Evolutionary conservation across 2,329 filamentous ascomycete genomes (phyloP).

Genomic region (Epichloe gansuensis): DNA sequence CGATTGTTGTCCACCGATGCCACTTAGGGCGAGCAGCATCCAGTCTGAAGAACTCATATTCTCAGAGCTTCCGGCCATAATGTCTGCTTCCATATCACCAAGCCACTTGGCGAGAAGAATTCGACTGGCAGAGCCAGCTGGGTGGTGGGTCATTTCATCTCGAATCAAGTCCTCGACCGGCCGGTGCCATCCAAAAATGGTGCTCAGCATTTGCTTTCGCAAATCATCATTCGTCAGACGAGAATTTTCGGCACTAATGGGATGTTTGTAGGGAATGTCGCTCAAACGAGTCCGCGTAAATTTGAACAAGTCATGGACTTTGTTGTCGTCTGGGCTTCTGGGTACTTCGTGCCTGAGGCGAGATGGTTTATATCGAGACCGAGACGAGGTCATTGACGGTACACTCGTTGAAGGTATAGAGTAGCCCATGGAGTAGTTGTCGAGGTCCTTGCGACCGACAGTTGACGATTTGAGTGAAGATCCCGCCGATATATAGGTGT

Average conservation of each 20-base stretch:
- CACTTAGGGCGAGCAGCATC: constrained; percentile 89
- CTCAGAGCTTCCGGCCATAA: constrained; percentile 68
- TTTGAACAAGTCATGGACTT: constrained; percentile 71
- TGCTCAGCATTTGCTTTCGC: constrained; percentile 78
- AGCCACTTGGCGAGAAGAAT: constrained; percentile 89
- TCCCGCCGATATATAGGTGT: constrained; percentile 57
- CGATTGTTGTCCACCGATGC: constrained; percentile 63
- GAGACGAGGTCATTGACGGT: constrained; percentile 36
- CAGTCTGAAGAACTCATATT: constrained; percentile 91
- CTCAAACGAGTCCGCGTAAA: constrained; percentile 69
- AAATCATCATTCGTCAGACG: constrained; percentile 67
- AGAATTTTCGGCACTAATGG: constrained; percentile 43
- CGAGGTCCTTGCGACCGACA: constrained; percentile 25
- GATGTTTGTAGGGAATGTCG: constrained; percentile 70
- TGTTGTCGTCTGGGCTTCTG: constrained; percentile 61
- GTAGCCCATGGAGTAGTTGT: constrained; percentile 42
- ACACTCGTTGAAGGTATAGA: constrained; percentile 24
- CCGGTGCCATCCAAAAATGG: constrained; percentile 90
- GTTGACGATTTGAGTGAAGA: constrained; percentile 31
- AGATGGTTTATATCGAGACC: constrained; percentile 44
- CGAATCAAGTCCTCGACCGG: constrained; percentile 70
- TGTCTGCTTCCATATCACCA: constrained; percentile 69
- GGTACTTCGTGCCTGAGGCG: constrained; percentile 70
- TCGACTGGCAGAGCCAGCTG: constrained; percentile 59
- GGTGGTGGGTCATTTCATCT: constrained; percentile 71